These are phyloP conservation scores for Psilocybe azurescens DNA, from an alignment of 768 basidiomycete genomes.

Conservation along the genomic window DNA sequence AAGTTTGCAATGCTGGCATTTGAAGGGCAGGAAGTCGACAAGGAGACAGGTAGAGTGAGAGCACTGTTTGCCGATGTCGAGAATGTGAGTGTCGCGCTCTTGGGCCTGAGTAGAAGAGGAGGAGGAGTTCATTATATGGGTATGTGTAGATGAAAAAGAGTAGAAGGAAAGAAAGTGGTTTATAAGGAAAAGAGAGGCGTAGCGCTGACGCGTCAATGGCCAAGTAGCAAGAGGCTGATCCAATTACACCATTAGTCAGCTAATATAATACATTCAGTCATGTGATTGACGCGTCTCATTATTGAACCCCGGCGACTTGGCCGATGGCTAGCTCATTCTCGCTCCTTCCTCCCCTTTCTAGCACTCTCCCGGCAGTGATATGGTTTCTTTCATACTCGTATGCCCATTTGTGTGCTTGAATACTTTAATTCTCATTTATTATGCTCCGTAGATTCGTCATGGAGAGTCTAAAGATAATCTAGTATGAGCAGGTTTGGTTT, in stretches of 20 bases:
- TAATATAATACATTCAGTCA: slow-evolving; percentile 4
- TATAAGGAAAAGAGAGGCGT: slow-evolving; percentile 15
- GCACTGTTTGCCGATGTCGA: slow-evolving; percentile 76
- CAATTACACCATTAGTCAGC: slow-evolving; percentile 15
- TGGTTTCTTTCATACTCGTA: slow-evolving; percentile 50
- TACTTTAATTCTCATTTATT: neutral
- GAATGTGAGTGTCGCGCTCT: slow-evolving; percentile 59
- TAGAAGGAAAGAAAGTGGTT: slow-evolving; percentile 13
- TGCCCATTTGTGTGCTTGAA: slow-evolving; percentile 14
- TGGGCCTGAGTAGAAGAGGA: slow-evolving; percentile 25
- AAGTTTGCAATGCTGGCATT: slow-evolving; percentile 78
- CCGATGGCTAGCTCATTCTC: slow-evolving; percentile 4
- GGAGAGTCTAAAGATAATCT: slow-evolving; percentile 81
- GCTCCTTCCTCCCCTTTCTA: slow-evolving; percentile 7
- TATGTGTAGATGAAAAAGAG: slow-evolving; percentile 13
- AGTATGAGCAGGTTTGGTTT: slow-evolving; percentile 41
- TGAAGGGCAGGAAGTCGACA: slow-evolving; percentile 87
- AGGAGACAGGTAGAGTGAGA: slow-evolving; percentile 66
- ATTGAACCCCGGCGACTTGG: slow-evolving; percentile 8
- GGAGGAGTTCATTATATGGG: slow-evolving; percentile 12
- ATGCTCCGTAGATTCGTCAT: slow-evolving; percentile 62
- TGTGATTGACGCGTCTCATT: slow-evolving; percentile 6
- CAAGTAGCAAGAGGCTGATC: too few species aligned
- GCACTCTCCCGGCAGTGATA: slow-evolving; percentile 8
- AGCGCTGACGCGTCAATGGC: slow-evolving; percentile 28